A percentile compares a stretch with the other conserved stretches of the same genome.
Conservation (phyloP, 2,329 filamentous ascomycete species). For the Claviceps fusiformis region DNA sequence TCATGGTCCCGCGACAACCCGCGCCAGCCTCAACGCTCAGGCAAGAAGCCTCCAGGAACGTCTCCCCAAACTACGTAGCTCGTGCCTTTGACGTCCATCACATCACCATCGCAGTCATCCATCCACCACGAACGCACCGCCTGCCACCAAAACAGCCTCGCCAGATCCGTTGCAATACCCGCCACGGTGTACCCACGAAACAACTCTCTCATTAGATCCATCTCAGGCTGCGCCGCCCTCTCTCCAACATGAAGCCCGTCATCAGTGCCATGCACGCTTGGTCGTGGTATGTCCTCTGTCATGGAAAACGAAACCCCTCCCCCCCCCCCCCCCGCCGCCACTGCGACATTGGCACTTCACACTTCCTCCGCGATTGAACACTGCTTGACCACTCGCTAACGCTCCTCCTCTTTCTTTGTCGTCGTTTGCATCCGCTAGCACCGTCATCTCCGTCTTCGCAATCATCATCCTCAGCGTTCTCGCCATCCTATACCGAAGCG, state of each 20-base stretch:
- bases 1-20: too few species aligned
- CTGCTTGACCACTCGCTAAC: conserved; percentile 10
- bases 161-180: not conserved
- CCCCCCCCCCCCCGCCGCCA: too few species aligned
- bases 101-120: not conserved
- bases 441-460: conserved; percentile 53
- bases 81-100: not conserved
- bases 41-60: not conserved
- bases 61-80: not conserved
- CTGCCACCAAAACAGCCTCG: too few species aligned
- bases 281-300: conserved; percentile 58
- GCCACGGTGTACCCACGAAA: not conserved
- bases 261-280: conserved; percentile 87
- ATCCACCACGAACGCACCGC: not conserved
- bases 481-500: conserved; percentile 60
- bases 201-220: not conserved
- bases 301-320: not conserved
- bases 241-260: conserved; percentile 77
- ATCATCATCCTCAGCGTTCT: conserved; percentile 51
- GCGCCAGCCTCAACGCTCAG: not conserved
- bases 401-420: not conserved
- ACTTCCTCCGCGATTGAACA: not conserved
- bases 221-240: not conserved
- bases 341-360: too few species aligned
- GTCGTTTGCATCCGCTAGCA: conserved; percentile 37